Base-by-base conservation (phyloP, 2,329 filamentous ascomycete species). In the Laburnicola sp. region DNA sequence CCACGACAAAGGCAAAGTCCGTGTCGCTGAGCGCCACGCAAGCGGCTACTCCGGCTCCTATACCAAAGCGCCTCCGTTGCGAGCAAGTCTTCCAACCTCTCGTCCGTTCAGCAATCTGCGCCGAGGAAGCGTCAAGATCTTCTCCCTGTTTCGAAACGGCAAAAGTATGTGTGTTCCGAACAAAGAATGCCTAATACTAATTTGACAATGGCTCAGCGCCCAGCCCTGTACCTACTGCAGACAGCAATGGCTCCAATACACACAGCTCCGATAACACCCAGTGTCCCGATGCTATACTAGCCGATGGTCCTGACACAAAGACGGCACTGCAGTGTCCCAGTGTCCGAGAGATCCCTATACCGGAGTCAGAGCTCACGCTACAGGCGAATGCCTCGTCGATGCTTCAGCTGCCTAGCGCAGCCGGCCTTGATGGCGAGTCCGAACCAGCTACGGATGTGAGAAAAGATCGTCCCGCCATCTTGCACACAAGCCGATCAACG, bases 381-480 rank as follows among this genome's bases (percentile, higher is more conserved):
- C 54, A 54, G 11, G 54, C 54, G 16, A 41, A 50, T 5, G 50
- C 52, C 8, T 62, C 64, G 5, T 66, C 63, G 8, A 36, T 63
- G 9, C 37, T 61, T 6, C 63, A 64, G 27, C 57, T 70, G 11
- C 61, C 64, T 30, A 65, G 64, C 31, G 56, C 68, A 42, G 57
- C 63, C 9, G 57, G 54, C 3, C 65, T 69, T 35, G 69, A 73
- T 58, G 68, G 70, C 42, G 68, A 71, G 36, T 72, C 66, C 7
- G 69, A 72, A 30, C 69, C 65, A 6, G 54, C 58, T 21, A 51
- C 63, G 39, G 49, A 45, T 26, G 30, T 44, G 4, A 51, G 39
- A 30, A 50, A 48, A n/a, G 51, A 51, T 16, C 52, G 54, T 28
- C 51, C 58, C 25, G 35, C 44, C 4, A 37, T 46, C 9, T 36